Evolutionary conservation across 306 rosid genomes (phyloP), one percentile per base, ranked within the genome.

Genomic region (Sicyos edulis): DNA sequence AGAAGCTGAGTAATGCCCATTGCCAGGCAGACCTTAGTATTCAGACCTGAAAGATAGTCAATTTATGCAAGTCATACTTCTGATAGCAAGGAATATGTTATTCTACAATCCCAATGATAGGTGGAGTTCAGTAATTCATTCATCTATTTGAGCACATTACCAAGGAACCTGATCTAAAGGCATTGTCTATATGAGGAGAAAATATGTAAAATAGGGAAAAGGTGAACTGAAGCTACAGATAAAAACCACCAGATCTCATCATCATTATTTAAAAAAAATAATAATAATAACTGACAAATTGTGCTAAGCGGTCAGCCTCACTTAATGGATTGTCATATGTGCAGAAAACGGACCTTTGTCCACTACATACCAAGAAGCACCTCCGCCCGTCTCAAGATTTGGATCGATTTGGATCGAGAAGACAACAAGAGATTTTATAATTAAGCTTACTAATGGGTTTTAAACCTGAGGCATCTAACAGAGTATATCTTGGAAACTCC

Each of bases 1-100:
- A 93, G 86, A 82, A 91, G 95, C 81, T 93, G 96, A 57, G 77
- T 56, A 62, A 91, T 54, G 16, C 84, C 82, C 95, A 93, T 85
- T 26, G 54, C 74, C 10, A 24, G 69, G 80, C 92, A 91, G 64
- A 93, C 99, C 80, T 85, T 88, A 81, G 56, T 59, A 82, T 91
- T 93, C 87, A 84, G 81, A 81, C 88, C 99, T 93, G 92, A 71
- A 84, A 77, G 74, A 37, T 58, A 73, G 76, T 34, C 20, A 15
- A 21, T 29, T 54, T 26, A 26, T 14, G 24, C 42, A 10, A 53
- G 62, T 70, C 74, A 51, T 10, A 32, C 24, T 52, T 19, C 29
- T 34, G 34, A 49, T 11, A 29, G 2, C 32, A 22, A 22, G 44
- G 49, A 44, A 26, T 44, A 44, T 34, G 32, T 26, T 26, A 26